Conservation (phyloP, 2,329 filamentous ascomycete species). For the Phialemonium atrogriseum region DNA sequence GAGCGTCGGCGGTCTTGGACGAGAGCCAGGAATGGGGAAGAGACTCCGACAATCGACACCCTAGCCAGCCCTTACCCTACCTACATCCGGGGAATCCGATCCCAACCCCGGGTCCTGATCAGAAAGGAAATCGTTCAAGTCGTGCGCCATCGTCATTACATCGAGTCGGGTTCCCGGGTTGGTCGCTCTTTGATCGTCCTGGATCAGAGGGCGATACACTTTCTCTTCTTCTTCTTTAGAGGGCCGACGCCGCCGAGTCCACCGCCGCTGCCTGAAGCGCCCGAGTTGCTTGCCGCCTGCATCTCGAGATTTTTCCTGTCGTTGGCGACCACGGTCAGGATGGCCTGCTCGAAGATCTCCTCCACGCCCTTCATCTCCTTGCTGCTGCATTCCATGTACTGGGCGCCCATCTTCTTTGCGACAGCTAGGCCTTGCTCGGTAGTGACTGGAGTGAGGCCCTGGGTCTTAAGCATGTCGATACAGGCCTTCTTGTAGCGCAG, state of each 20-base stretch:
- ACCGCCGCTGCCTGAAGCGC: constrained; percentile 25
- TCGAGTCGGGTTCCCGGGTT: no score
- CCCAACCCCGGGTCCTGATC: constrained; percentile 4
- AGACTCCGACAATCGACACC: no score
- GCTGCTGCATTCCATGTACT: constrained; percentile 97
- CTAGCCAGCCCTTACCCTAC: constrained; percentile 4
- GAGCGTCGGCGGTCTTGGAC: no score
- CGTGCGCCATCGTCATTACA: constrained; percentile 16
- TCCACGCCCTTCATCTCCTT: constrained; percentile 96
- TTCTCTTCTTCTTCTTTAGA: constrained; percentile 75
- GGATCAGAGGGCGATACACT: constrained; percentile 73
- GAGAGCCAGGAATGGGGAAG: no score
- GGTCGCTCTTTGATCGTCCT: no score
- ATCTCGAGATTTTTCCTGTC: constrained; percentile 57
- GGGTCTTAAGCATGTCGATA: constrained; percentile 97
- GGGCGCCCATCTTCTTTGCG: constrained; percentile 85
- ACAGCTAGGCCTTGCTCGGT: constrained; percentile 82
- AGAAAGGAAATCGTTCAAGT: constrained; percentile 15
- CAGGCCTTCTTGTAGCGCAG: constrained; percentile 91
- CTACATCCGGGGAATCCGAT: no score
- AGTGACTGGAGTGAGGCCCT: constrained; percentile 91
- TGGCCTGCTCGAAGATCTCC: constrained; percentile 89
- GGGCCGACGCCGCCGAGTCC: constrained; percentile 26
- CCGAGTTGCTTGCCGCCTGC: constrained; percentile 29
- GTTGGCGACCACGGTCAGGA: constrained; percentile 80